Conservation (phyloP, 768 basidiomycete genomes). For the Mycena floridula region DNA sequence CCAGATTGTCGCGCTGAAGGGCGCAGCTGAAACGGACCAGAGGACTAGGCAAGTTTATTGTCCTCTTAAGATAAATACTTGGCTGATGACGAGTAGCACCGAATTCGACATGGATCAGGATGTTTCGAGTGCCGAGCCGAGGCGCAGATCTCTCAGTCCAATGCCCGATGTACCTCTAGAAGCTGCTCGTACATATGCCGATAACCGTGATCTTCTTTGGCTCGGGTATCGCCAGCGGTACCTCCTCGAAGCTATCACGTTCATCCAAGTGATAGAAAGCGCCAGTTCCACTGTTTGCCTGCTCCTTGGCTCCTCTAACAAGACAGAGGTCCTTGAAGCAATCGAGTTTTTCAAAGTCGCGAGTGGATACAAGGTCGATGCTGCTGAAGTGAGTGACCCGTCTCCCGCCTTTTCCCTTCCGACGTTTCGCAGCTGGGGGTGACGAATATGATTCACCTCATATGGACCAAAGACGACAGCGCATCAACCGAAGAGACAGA, state of each 20-base stretch:
- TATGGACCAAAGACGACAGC: conserved; percentile 94
- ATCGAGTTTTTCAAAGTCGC: conserved; percentile 88
- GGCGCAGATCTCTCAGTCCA: too few relatives aligned
- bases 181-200: too few relatives aligned
- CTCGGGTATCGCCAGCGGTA: too few relatives aligned
- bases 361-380: conserved; percentile 73
- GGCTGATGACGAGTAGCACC: too few relatives aligned
- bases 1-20: conserved; percentile 50
- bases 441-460: conserved; percentile 93
- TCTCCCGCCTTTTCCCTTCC: conserved; percentile 9
- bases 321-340: conserved; percentile 74
- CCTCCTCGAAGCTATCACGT: conserved; percentile 77
- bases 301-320: conserved; percentile 80
- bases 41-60: too few relatives aligned
- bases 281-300: conserved; percentile 70
- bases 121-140: too few relatives aligned
- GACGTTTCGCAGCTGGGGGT: conserved; percentile 58
- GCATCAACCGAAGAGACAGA: conserved; percentile 57
- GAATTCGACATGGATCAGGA: too few relatives aligned
- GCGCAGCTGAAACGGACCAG: conserved; percentile 36
- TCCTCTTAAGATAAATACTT: too few relatives aligned
- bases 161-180: too few relatives aligned
- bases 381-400: conserved; percentile 77
- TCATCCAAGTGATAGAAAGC: conserved; percentile 56
- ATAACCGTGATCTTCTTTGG: too few relatives aligned